Evolutionary conservation across 2,329 filamentous ascomycete genomes (phyloP), one percentile per base, ranked within the genome.

Genomic region (Fusarium sp.): DNA sequence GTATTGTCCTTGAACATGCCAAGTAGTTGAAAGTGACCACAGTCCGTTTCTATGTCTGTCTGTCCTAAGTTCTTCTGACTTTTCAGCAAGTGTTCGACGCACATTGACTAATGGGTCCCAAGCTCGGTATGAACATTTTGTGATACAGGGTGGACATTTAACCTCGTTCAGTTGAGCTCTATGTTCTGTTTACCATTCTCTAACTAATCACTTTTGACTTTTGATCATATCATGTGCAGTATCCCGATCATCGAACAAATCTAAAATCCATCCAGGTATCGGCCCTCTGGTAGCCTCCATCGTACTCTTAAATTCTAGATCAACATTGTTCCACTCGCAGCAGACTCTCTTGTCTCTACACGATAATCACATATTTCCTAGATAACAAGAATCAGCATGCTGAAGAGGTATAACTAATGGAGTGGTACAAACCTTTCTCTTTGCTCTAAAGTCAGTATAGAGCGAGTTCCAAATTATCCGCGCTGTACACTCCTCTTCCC

Each of bases 371-470:
- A 65, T 0, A 56, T 44, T 23, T 56, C 29, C 62, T 64, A 1
- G 8, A 15, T 0, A 16, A 1, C 2, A 0, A 7, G 0, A 3
- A 29, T 29, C 2, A 58, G 23, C 5, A 35, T 3, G 5, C 12
- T 1, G 4, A 21, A 11, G 19, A 1, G 4, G 0, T 12, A 15
- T 3, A 16, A 0, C 0, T 6, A 1, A 4, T 1, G 3, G 2
- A 14, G 12, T 10, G 2, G 7, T 0, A 23, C 48, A 3, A 55
- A 75, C 73, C 66, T 67, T 45, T 9, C 68, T 61, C 1, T 56
- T 74, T 2, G 42, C 16, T 29, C 80, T 27, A 76, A 84, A 45
- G 7, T 92, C 86, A 71, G 77, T 90, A 25, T 92, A 92, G 66
- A 82, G 33, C 0, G 48, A 57, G 25, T 77, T 73, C 77, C 77